phyloP scores from a whole-genome alignment of 2,329 filamentous ascomycete genomes.

The Fusarium zealandicum region DNA sequence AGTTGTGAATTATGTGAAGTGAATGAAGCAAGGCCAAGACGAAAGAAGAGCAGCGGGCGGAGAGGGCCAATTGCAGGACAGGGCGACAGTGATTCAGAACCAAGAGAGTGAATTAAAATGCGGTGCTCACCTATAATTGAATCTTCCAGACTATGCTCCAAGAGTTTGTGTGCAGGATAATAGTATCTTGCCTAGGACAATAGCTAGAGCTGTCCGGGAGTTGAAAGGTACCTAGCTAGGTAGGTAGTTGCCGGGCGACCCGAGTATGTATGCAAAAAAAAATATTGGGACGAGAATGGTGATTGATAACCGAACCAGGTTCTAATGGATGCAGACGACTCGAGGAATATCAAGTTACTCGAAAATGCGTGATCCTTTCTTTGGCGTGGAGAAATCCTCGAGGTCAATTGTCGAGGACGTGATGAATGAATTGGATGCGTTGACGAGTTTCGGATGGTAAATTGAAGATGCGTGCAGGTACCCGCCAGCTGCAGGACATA shows the following conservation, averaged over 20 bases:
- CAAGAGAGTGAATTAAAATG: not conserved
- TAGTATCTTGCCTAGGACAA: not conserved
- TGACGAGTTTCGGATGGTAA: no score
- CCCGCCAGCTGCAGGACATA: no score
- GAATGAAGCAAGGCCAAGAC: constrained; percentile 12
- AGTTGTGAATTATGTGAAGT: not conserved
- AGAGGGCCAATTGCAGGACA: no score
- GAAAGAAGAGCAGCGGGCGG: constrained; percentile 8
- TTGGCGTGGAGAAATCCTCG: no score
- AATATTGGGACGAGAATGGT: not conserved
- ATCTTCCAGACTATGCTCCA: constrained; percentile 4
- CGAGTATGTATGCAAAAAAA: constrained; percentile 1
- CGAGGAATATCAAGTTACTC: no score
- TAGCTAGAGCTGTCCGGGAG: constrained; percentile 1
- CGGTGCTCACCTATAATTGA: not conserved
- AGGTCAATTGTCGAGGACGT: no score
- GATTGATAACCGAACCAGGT: no score
- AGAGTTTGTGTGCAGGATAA: not conserved
- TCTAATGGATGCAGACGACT: not conserved
- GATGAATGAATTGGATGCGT: no score
- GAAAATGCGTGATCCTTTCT: not conserved
- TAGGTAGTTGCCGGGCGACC: no score
- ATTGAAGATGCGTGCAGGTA: no score
- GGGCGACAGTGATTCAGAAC: constrained; percentile 20
- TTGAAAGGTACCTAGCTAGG: constrained; percentile 24